phyloP scores from a whole-genome alignment of 352 stramenopile species.

The Globisporangium viniferum region DNA sequence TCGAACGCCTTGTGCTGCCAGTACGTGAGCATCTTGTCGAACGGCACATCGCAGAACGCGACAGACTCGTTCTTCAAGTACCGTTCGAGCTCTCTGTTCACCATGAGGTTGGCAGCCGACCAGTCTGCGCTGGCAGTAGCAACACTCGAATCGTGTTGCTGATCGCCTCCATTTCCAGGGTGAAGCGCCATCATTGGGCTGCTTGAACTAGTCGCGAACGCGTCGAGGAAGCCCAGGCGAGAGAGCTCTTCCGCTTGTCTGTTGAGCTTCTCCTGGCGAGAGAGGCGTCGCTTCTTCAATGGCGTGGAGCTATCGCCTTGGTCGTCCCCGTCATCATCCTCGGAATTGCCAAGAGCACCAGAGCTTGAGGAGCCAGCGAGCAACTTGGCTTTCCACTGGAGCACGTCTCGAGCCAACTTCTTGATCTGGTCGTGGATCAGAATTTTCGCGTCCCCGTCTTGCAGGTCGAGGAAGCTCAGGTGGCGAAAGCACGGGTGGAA shows the following conservation, averaged over 20 bases:
- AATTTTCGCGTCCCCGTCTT: not conserved
- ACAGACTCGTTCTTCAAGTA: conserved; percentile 22
- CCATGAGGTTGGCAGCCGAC: not conserved
- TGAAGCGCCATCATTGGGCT: not conserved
- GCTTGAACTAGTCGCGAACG: not conserved
- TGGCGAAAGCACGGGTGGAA: conserved; percentile 27
- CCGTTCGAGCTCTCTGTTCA: conserved; percentile 18
- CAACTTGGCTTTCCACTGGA: conserved; percentile 9
- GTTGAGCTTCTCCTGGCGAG: conserved; percentile 15
- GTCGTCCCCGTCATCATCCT: not conserved
- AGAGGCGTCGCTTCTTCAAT: conserved; percentile 16
- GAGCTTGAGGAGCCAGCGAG: not conserved
- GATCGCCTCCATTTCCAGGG: not conserved
- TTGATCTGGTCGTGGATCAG: conserved; percentile 8
- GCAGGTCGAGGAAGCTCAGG: conserved; percentile 14
- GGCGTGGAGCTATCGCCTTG: not conserved
- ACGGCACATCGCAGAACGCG: conserved; percentile 17
- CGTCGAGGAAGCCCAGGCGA: conserved; percentile 18
- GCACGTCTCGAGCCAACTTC: conserved; percentile 6
- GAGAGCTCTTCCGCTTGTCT: conserved; percentile 17
- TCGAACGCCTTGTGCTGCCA: conserved; percentile 26
- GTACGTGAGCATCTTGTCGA: conserved; percentile 20
- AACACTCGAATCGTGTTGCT: not conserved
- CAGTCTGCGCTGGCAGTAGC: not conserved
- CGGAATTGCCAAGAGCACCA: not conserved